Base-by-base conservation (phyloP, 1,284 basidiomycete species). In the Hemileia vastatrix region DNA sequence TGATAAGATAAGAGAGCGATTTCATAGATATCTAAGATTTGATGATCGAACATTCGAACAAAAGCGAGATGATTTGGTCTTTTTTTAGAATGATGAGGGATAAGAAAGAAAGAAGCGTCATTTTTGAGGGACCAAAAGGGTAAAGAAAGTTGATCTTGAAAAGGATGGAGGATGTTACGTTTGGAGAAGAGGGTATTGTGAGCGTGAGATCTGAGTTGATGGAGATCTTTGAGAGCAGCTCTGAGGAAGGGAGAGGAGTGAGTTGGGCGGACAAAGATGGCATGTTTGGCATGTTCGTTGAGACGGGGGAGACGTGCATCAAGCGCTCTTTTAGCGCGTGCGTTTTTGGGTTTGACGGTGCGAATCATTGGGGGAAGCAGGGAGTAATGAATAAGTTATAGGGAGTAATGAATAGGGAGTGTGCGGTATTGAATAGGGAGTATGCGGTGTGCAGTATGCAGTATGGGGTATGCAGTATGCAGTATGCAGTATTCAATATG, bases 61-160 rank as follows among this genome's bases (percentile, higher is more conserved):
- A 95, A 86, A 2, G 87, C 85, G 62, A 99, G 76, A 58, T 89
- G 86, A 72, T 97, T 83, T 13, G 93, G 93, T 57, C 93, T 80
- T 77, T 98, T 99, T 79, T 99, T 99, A 54, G 86, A 89, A 72
- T 87, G 90, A 72, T 93, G 87, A 1, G 90, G 94, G 47, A 97
- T 80, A 11, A 95, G 78, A 73, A 97, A 95, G 71, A 98, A 79
- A 3, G 85, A 86, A 1, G 93, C 92, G 71, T 98, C 95, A 78
- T 98, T 98, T 79, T 98, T 99, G 40, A 79, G 73, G 1, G 85
- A 80, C 88, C 92, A 99, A 77, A 98, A 98, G 70, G 90, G 90
- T 62, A 99, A 80, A 1, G 89, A 87, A 13, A 81, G 72, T 15
- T 68, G 53, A 66, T 90, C 83, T 71, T 96, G 94, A 74, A 99